Evolutionary conservation across 257 asterid genomes (phyloP).

Genomic region (Salvia rosmarinus): DNA sequence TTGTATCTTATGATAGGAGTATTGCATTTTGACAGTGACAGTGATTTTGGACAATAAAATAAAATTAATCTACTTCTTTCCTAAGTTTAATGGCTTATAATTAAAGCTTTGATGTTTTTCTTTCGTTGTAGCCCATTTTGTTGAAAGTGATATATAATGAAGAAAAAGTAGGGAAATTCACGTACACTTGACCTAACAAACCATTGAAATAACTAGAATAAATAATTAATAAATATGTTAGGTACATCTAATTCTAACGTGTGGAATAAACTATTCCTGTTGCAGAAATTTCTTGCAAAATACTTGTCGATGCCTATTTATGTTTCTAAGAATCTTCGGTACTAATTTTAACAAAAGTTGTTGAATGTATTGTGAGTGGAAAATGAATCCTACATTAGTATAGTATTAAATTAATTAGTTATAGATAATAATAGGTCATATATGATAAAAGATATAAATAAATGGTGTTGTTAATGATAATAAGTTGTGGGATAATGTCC

Average conservation of each 20-base stretch:
- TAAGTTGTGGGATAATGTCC: too few relatives aligned
- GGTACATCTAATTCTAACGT: constrained; percentile 28
- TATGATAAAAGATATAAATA: too few relatives aligned
- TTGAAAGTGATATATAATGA: neutral
- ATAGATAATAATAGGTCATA: too few relatives aligned
- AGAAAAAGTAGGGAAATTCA: constrained; percentile 7
- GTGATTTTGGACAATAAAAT: constrained; percentile 13
- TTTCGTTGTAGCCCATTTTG: neutral
- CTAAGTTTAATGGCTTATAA: neutral
- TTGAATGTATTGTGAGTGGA: too few relatives aligned
- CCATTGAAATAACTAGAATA: neutral
- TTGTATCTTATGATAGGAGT: constrained; percentile 17
- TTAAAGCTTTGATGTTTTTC: neutral
- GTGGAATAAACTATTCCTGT: constrained; percentile 22
- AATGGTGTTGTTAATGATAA: too few relatives aligned
- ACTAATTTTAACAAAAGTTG: too few relatives aligned
- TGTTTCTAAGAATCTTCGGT: too few relatives aligned
- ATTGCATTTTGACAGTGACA: constrained; percentile 33
- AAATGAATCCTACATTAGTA: too few relatives aligned
- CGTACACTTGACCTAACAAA: constrained; percentile 27
- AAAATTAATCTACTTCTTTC: neutral
- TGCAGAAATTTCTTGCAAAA: constrained; percentile 26
- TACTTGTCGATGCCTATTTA: too few relatives aligned
- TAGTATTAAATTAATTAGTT: too few relatives aligned
- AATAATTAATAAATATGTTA: constrained; percentile 8